phyloP scores from a whole-genome alignment of 768 basidiomycete genomes.

The Tricholoma furcatifolium region DNA sequence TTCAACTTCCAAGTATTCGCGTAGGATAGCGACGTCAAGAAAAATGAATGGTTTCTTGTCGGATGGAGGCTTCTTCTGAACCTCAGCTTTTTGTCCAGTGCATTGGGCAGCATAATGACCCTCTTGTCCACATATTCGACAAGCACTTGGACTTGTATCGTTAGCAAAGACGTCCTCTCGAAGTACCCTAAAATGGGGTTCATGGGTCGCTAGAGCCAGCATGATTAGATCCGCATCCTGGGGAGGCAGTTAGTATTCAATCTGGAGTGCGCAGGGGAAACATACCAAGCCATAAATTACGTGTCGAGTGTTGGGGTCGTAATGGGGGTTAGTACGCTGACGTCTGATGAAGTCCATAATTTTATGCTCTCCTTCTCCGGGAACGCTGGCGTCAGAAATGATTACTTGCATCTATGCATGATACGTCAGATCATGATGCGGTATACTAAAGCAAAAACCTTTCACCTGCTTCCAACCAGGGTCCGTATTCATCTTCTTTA shows the following conservation, averaged over 20 bases:
- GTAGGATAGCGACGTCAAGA: constrained; percentile 92
- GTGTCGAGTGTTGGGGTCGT: constrained; percentile 93
- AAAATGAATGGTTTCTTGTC: constrained; percentile 98
- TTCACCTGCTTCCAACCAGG: constrained; percentile 94
- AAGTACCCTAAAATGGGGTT: constrained; percentile 96
- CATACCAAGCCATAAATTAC: constrained; percentile 96
- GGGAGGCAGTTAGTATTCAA: constrained; percentile 7
- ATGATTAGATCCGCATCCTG: constrained; percentile 99
- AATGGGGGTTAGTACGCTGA: constrained; percentile 81
- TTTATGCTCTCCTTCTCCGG: constrained; percentile 99
- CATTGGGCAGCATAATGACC: constrained; percentile 97
- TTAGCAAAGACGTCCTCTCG: constrained; percentile 94
- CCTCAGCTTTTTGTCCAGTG: constrained; percentile 72
- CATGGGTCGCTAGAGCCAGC: constrained; percentile 96
- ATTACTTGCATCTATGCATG: constrained; percentile 80
- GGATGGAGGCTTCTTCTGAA: constrained; percentile 63
- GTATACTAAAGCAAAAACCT: constrained; percentile 22
- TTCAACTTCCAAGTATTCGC: constrained; percentile 98
- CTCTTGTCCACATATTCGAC: constrained; percentile 91
- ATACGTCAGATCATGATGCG: neutral
- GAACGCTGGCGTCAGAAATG: constrained; percentile 95
- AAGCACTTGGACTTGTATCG: constrained; percentile 76
- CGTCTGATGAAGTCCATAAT: constrained; percentile 98
- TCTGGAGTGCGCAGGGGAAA: constrained; percentile 5
- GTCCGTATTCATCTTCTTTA: constrained; percentile 91